Evolutionary conservation across 176 grass and related monocot species (phyloP).

Genomic region (Tuctoria greenei): DNA sequence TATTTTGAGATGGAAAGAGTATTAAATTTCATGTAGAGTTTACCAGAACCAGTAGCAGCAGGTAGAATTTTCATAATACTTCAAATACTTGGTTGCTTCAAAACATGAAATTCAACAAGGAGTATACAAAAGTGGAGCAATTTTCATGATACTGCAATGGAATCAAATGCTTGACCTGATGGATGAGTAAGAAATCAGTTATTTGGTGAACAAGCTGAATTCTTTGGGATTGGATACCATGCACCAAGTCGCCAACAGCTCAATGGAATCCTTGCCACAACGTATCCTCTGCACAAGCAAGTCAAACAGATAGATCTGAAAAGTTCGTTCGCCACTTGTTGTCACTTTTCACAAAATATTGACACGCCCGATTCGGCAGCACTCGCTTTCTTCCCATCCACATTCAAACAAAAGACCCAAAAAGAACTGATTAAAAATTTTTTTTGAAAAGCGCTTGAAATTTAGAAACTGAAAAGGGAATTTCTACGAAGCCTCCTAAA

Average conservation of each 20-base stretch:
- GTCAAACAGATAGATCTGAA: not conserved
- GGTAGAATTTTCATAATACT: too few species aligned
- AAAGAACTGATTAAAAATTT: not conserved
- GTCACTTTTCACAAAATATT: not conserved
- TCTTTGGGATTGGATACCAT: not conserved
- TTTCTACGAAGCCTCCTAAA: not conserved
- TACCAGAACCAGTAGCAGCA: too few species aligned
- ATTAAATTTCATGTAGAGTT: too few species aligned
- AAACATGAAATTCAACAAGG: not conserved
- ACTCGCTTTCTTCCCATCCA: slow-evolving; percentile 7
- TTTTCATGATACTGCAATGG: not conserved
- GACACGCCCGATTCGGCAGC: not conserved
- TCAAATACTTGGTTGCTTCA: not conserved
- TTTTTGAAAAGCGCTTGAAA: not conserved
- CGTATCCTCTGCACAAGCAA: slow-evolving; percentile 1
- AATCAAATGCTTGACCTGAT: not conserved
- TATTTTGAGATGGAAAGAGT: too few species aligned
- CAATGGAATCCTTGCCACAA: not conserved
- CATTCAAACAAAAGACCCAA: not conserved
- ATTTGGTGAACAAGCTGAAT: too few species aligned
- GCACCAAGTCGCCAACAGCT: not conserved
- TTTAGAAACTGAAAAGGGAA: not conserved
- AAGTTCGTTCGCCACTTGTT: slow-evolving; percentile 6
- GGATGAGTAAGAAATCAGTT: too few species aligned
- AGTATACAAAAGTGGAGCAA: not conserved